Conservation (phyloP, 1,284 basidiomycete species). For the Austroboletus olivaceoglutinosus region DNA sequence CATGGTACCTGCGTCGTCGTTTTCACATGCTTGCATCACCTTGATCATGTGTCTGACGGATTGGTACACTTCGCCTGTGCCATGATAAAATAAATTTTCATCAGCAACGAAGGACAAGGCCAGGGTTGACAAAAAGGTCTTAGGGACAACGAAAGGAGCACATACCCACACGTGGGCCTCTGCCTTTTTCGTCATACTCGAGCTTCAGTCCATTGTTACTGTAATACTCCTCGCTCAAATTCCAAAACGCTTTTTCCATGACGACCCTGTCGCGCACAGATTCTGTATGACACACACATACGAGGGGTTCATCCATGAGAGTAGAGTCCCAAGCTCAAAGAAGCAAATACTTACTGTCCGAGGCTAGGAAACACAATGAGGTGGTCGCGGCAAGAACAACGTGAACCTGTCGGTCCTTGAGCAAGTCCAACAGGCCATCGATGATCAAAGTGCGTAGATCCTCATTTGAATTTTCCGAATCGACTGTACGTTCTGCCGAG, state of each 20-base stretch:
- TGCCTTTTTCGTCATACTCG: slow-evolving; percentile 11
- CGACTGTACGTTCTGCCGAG: slow-evolving; percentile 14
- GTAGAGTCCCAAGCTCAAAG: neutral
- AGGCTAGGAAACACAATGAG: slow-evolving; percentile 9
- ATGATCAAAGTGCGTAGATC: slow-evolving; percentile 11
- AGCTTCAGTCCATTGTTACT: slow-evolving; percentile 19
- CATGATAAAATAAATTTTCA: neutral
- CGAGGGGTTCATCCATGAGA: neutral
- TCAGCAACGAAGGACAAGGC: neutral
- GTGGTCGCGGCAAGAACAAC: slow-evolving; percentile 19
- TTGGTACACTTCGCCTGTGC: slow-evolving; percentile 25
- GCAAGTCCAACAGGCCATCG: slow-evolving; percentile 13
- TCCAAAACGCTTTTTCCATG: slow-evolving; percentile 10
- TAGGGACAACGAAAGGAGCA: neutral
- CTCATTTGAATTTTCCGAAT: slow-evolving; percentile 1
- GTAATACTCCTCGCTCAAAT: slow-evolving; percentile 21
- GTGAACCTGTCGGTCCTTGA: slow-evolving; percentile 15
- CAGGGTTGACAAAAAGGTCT: no score
- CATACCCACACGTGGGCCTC: slow-evolving; percentile 16
- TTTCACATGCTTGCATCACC: slow-evolving; percentile 15
- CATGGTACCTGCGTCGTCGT: neutral
- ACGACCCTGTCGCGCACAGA: slow-evolving; percentile 19
- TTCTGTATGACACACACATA: slow-evolving; percentile 3
- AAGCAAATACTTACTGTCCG: slow-evolving; percentile 16
- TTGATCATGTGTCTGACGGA: slow-evolving; percentile 25